Percentiles rank a stretch among this genome's conserved stretches.
These are phyloP conservation scores for Piloderma croceum DNA, from an alignment of 768 basidiomycete species.

Conservation along the genomic window DNA sequence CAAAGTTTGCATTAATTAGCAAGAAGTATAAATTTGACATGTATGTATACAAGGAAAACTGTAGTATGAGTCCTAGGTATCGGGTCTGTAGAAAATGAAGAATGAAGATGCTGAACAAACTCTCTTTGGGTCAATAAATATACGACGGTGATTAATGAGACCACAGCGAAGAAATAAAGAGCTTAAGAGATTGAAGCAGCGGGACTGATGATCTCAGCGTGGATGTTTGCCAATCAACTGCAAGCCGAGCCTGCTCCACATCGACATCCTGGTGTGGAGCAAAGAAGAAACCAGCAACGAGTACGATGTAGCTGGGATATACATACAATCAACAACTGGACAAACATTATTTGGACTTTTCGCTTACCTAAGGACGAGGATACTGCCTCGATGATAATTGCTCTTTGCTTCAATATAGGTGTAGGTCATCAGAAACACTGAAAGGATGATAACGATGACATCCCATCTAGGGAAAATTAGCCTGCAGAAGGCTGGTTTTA, in stretches of 20 bases:
- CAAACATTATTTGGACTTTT: not conserved
- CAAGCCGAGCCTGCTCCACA: conserved; percentile 1
- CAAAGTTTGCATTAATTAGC: conserved; percentile 50
- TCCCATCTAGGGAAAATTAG: conserved; percentile 99
- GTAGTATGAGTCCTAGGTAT: no score
- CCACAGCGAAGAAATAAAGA: not conserved
- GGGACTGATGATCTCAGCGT: not conserved
- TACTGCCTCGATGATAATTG: conserved; percentile 96
- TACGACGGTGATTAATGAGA: no score
- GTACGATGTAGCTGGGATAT: conserved; percentile 74
- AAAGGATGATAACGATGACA: conserved; percentile 87
- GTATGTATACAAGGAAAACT: no score
- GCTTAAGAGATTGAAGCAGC: not conserved
- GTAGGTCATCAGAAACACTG: conserved; percentile 97
- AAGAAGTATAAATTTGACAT: no score
- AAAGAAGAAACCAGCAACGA: conserved; percentile 88
- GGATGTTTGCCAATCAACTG: no score
- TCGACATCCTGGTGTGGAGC: conserved; percentile 48
- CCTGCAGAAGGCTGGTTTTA: conserved; percentile 34
- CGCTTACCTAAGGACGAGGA: conserved; percentile 84
- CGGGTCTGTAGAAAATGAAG: no score
- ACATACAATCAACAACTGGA: conserved; percentile 7
- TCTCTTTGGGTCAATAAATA: no score
- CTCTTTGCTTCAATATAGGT: conserved; percentile 99
- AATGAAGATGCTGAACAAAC: no score